phyloP scores from a whole-genome alignment of 371 early-diverging fungal species.

The Apophysomyces ossiformis region DNA sequence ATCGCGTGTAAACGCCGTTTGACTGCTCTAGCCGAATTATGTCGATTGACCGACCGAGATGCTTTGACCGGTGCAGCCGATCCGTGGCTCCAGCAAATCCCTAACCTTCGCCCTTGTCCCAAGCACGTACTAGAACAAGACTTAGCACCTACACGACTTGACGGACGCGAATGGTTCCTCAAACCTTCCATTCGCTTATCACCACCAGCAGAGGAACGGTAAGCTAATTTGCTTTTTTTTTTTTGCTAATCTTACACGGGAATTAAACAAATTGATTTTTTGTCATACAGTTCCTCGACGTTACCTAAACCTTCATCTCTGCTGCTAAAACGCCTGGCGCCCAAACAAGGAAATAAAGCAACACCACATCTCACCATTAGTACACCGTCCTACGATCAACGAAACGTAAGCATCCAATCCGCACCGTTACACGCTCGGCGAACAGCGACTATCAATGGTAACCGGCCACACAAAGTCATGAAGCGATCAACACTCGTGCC shows the following conservation, averaged over 20 bases:
- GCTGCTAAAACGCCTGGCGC: conserved; percentile 48
- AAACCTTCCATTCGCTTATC: conserved; percentile 19
- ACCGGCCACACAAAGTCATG: conserved; percentile 16
- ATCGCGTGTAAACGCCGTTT: conserved; percentile 15
- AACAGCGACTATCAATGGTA: conserved; percentile 22
- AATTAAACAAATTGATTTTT: conserved; percentile 15
- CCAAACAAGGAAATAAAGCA: conserved; percentile 50
- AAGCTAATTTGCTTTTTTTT: conserved; percentile 1
- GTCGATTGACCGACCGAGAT: conserved; percentile 21
- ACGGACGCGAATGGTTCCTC: conserved; percentile 17
- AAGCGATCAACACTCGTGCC: conserved; percentile 22
- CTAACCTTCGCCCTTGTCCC: conserved; percentile 11
- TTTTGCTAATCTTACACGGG: neutral
- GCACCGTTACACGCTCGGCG: conserved; percentile 51
- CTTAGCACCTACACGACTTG: conserved; percentile 19
- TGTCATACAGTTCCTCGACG: conserved; percentile 20
- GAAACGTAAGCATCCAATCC: conserved; percentile 47
- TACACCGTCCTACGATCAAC: conserved; percentile 60
- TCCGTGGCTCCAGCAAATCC: neutral
- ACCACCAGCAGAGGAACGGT: conserved; percentile 24
- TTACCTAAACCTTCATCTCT: conserved; percentile 48
- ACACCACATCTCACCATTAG: conserved; percentile 61
- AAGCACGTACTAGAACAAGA: conserved; percentile 18
- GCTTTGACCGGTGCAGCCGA: conserved; percentile 8
- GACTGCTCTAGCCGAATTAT: conserved; percentile 17